A percentile compares a stretch with the other conserved stretches of the same genome.
phyloP scores from a whole-genome alignment of 2,329 filamentous ascomycete species.

The Botrytis aclada region DNA sequence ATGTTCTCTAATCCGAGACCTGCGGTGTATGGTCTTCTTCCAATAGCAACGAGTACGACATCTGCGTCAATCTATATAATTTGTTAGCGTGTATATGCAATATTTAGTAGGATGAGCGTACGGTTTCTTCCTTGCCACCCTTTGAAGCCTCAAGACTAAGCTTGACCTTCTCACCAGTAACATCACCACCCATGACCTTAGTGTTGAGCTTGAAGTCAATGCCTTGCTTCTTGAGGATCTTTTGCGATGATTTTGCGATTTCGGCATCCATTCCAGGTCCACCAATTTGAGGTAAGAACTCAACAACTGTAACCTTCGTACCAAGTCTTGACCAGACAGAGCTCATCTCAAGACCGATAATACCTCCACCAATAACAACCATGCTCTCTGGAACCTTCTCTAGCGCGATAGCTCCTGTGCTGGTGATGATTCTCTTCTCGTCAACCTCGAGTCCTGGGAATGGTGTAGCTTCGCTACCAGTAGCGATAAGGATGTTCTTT shows the following conservation, averaged over 20 bases:
- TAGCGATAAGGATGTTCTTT: constrained; percentile 98
- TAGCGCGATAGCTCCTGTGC: constrained; percentile 88
- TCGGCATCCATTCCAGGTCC: constrained; percentile 96
- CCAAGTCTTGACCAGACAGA: constrained; percentile 97
- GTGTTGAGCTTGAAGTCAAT: constrained; percentile 98
- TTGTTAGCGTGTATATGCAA: constrained; percentile 8
- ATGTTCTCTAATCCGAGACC: constrained; percentile 93
- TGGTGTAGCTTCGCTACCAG: constrained; percentile 89
- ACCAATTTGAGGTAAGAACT: constrained; percentile 94
- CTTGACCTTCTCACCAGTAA: constrained; percentile 71
- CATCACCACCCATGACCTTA: constrained; percentile 87
- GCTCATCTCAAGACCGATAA: constrained; percentile 97
- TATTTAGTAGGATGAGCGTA: constrained; percentile 45
- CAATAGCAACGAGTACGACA: constrained; percentile 94
- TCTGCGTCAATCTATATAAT: constrained; percentile 77
- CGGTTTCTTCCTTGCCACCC: constrained; percentile 90
- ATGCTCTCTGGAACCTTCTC: constrained; percentile 92
- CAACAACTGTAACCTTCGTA: constrained; percentile 92
- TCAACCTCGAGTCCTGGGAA: constrained; percentile 96
- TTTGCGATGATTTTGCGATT: constrained; percentile 86
- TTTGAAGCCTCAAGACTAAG: constrained; percentile 88
- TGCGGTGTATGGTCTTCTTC: constrained; percentile 88
- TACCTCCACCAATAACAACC: constrained; percentile 96
- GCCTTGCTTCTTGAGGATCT: constrained; percentile 92
- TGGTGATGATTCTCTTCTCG: constrained; percentile 95